phyloP scores from a whole-genome alignment of 2,329 filamentous ascomycete species.

The Botrytis deweyae region DNA sequence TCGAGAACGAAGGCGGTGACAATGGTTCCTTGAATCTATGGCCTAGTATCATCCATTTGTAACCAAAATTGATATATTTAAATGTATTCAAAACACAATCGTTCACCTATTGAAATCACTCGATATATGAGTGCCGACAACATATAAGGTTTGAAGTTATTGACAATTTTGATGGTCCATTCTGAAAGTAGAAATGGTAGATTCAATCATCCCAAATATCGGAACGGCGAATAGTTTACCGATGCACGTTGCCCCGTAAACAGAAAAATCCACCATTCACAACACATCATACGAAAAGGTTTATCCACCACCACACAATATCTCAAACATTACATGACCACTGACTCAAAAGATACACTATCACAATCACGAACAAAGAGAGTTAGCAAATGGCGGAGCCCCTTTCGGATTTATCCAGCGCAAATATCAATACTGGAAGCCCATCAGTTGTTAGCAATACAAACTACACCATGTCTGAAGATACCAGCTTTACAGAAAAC shows the following conservation, averaged over 20 bases:
- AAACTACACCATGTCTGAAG: conserved; percentile 31
- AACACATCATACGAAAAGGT: conserved; percentile 17
- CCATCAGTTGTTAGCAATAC: conserved; percentile 24
- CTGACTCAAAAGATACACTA: conserved; percentile 18
- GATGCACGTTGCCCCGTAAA: conserved; percentile 22
- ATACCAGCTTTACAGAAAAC: conserved; percentile 31
- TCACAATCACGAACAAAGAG: neutral
- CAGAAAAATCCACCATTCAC: conserved; percentile 18
- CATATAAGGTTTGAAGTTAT: neutral
- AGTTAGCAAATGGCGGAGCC: conserved; percentile 24
- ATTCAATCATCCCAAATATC: neutral
- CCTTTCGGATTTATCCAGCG: conserved; percentile 15
- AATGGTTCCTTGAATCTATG: neutral
- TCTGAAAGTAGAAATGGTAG: neutral
- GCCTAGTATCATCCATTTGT: neutral
- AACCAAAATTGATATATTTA: neutral
- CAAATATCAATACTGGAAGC: conserved; percentile 24
- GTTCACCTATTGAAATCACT: neutral
- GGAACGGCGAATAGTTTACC: conserved; percentile 13
- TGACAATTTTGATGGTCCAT: neutral
- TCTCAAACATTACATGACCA: conserved; percentile 17
- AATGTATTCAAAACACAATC: neutral
- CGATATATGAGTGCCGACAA: neutral
- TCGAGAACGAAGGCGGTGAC: neutral
- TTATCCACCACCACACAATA: conserved; percentile 18